Evolutionary conservation across 371 early-diverging fungal genomes (phyloP).

Genomic region (Sporodiniella umbellata): DNA sequence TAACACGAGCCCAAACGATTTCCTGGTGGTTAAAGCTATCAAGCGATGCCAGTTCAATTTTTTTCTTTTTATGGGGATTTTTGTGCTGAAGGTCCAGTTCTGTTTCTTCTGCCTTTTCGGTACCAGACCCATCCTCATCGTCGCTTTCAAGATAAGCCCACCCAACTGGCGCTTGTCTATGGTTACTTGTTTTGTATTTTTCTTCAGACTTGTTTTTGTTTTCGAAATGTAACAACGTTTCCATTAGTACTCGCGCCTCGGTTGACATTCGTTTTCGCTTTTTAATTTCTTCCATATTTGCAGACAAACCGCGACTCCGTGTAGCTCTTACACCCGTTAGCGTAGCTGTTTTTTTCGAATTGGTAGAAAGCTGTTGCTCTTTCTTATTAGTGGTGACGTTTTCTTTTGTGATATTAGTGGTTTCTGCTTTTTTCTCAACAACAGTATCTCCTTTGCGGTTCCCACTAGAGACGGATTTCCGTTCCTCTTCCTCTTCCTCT

Average conservation of each 20-base stretch:
- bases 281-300: constrained; percentile 9
- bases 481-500: background rate
- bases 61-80: background rate
- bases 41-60: background rate
- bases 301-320: constrained; percentile 11
- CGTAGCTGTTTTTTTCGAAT: background rate
- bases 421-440: background rate
- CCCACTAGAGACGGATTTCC: too few species aligned
- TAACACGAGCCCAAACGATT: constrained; percentile 48
- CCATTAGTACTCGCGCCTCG: constrained; percentile 6
- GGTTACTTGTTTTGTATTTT: constrained; percentile 3
- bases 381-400: too few species aligned
- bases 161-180: constrained; percentile 12
- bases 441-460: background rate
- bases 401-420: too few species aligned
- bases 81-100: too few species aligned
- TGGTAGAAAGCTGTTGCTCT: too few species aligned
- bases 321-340: constrained; percentile 3
- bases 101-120: constrained; percentile 3
- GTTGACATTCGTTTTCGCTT: constrained; percentile 11
- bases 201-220: background rate
- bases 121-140: constrained; percentile 4
- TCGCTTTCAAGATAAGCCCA: constrained; percentile 14
- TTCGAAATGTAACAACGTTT: constrained; percentile 1
- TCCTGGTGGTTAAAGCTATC: constrained; percentile 10